A percentile compares a stretch with the other conserved stretches of the same genome.
Evolutionary conservation across 2,329 filamentous ascomycete species (phyloP).

Genomic region (Colletotrichum euphorbiae): DNA sequence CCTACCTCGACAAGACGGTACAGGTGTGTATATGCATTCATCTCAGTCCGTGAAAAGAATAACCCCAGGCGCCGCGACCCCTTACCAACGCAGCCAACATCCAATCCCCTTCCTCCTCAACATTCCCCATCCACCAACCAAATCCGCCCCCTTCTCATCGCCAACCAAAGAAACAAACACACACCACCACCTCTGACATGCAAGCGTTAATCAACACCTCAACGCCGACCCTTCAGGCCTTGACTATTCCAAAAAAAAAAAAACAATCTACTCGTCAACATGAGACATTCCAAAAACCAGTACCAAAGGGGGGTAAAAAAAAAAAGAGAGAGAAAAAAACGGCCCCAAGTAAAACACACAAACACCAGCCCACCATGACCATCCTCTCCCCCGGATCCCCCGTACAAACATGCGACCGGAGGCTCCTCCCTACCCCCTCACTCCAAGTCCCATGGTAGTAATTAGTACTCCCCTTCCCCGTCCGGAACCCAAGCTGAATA

Average conservation of each 20-base stretch:
- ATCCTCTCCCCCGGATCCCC: not conserved
- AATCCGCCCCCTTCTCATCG: no score
- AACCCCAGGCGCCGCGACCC: not conserved
- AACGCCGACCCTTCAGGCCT: not conserved
- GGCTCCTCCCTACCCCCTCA: not conserved
- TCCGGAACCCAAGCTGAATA: not conserved
- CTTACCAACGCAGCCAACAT: conserved; percentile 12
- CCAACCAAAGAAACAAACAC: no score
- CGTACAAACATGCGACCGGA: conserved; percentile 1
- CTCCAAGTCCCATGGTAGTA: not conserved
- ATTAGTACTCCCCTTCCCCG: not conserved
- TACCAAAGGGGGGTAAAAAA: no score
- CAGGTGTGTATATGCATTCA: no score
- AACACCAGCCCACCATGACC: not conserved
- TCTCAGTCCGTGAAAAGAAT: not conserved
- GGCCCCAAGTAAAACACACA: not conserved
- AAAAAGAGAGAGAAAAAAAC: no score
- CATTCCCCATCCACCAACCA: no score
- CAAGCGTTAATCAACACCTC: not conserved
- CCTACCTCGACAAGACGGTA: no score
- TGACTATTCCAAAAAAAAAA: not conserved
- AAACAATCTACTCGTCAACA: not conserved
- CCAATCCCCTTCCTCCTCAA: not conserved
- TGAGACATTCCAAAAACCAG: not conserved
- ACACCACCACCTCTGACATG: not conserved